phyloP scores from a whole-genome alignment of 805 yeast species.

The Saturnispora bothae region DNA sequence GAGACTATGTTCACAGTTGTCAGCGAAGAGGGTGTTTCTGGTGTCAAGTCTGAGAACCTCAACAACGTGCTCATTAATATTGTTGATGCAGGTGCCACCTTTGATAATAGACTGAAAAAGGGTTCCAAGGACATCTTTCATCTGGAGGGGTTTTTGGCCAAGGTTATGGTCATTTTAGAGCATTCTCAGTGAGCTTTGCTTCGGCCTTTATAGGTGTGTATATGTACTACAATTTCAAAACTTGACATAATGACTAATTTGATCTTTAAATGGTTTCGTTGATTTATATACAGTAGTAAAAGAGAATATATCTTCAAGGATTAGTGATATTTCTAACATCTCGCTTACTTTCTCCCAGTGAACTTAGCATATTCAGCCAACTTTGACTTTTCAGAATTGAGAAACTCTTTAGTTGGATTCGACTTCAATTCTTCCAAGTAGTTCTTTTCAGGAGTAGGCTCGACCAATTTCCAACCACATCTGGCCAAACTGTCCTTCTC shows the following conservation, averaged over 20 bases:
- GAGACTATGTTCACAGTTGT: slow-evolving; percentile 24
- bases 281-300: too few species aligned
- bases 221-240: too few species aligned
- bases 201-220: too few species aligned
- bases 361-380: slow-evolving; percentile 38
- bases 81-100: slow-evolving; percentile 50
- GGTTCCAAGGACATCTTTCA: slow-evolving; percentile 91
- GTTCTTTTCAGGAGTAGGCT: slow-evolving; percentile 34
- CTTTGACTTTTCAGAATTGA: slow-evolving; percentile 42
- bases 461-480: slow-evolving; percentile 55
- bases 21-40: slow-evolving; percentile 15
- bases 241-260: too few species aligned
- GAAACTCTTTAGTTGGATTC: slow-evolving; percentile 57
- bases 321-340: too few species aligned
- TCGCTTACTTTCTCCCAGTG: slow-evolving; percentile 21
- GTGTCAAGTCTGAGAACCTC: slow-evolving; percentile 4
- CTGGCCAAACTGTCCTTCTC: slow-evolving; percentile 54
- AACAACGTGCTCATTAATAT: slow-evolving; percentile 32
- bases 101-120: slow-evolving; percentile 76
- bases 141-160: slow-evolving; percentile 88
- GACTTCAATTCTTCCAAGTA: slow-evolving; percentile 42
- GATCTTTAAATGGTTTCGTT: too few species aligned
- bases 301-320: too few species aligned
- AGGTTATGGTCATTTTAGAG: slow-evolving; percentile 60
- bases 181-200: too few species aligned